Conservation (phyloP, 1,284 basidiomycete genomes). For the Inonotus obliquus region DNA sequence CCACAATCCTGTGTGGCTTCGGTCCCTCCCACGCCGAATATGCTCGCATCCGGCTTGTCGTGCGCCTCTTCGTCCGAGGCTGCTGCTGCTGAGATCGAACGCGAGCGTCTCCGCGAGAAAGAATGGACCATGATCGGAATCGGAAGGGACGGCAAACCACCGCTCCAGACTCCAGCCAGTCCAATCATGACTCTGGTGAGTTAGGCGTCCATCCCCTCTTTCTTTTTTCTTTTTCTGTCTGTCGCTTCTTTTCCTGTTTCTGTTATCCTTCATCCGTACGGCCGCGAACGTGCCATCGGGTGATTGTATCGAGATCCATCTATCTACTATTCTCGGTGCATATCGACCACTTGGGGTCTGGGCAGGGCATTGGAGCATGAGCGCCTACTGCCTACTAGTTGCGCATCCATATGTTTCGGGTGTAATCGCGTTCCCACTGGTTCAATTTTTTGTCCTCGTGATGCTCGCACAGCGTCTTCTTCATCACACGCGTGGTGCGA, state of each 20-base stretch:
- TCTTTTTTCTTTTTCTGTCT: not conserved
- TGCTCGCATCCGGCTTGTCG: not conserved
- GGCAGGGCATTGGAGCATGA: not conserved
- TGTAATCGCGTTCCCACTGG: not conserved
- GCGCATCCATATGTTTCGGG: not conserved
- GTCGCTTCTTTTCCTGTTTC: not conserved
- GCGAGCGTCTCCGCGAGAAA: constrained; percentile 9
- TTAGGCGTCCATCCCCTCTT: not conserved
- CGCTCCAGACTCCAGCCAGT: not conserved
- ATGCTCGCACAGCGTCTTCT: not conserved
- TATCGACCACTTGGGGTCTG: not conserved
- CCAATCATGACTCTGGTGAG: not conserved
- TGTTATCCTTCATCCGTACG: not conserved
- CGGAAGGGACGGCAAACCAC: not conserved
- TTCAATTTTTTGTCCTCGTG: not conserved
- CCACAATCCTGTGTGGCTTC: not conserved
- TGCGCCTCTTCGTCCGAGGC: constrained; percentile 6
- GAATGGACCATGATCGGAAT: not conserved
- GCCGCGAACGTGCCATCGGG: not conserved
- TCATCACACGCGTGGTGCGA: constrained; percentile 2
- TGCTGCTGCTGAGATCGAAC: constrained; percentile 8
- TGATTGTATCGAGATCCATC: not conserved
- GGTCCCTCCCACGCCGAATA: not conserved
- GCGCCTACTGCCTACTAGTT: not conserved
- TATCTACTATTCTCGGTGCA: not conserved